Conservation (phyloP, 225 moss, liverwort and hornwort genomes). For the Climacium dendroides region DNA sequence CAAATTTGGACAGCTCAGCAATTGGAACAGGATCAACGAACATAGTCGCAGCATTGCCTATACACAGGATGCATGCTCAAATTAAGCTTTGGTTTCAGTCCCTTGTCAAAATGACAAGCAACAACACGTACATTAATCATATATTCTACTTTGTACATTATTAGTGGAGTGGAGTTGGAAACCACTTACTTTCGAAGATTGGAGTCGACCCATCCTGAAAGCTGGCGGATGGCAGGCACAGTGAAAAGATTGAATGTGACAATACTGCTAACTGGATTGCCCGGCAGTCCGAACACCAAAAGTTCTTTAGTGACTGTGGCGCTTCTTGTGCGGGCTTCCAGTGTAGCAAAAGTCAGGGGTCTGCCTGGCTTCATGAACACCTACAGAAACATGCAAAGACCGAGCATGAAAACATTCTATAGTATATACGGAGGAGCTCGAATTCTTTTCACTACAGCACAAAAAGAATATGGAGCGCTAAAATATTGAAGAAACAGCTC, state of each 20-base stretch:
- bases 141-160: not conserved
- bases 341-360: slow-evolving; percentile 84
- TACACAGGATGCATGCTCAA: not conserved
- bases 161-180: not conserved
- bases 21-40: not conserved
- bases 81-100: not conserved
- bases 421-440: not conserved
- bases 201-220: slow-evolving; percentile 77
- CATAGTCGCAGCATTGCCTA: not conserved
- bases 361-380: slow-evolving; percentile 93
- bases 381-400: slow-evolving; percentile 12
- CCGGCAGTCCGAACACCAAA: slow-evolving; percentile 84
- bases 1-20: not conserved
- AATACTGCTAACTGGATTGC: slow-evolving; percentile 89
- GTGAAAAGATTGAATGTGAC: slow-evolving; percentile 84
- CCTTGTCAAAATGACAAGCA: not conserved
- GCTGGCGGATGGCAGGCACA: slow-evolving; percentile 76
- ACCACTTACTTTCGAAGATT: slow-evolving; percentile 56
- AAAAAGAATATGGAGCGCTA: not conserved
- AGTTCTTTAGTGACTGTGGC: slow-evolving; percentile 29
- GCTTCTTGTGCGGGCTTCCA: slow-evolving; percentile 37
- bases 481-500: not conserved
- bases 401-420: not conserved
- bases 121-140: not conserved
- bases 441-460: not conserved